Base-by-base conservation (phyloP, 2,329 filamentous ascomycete species). In the Alternaria burnsii region DNA sequence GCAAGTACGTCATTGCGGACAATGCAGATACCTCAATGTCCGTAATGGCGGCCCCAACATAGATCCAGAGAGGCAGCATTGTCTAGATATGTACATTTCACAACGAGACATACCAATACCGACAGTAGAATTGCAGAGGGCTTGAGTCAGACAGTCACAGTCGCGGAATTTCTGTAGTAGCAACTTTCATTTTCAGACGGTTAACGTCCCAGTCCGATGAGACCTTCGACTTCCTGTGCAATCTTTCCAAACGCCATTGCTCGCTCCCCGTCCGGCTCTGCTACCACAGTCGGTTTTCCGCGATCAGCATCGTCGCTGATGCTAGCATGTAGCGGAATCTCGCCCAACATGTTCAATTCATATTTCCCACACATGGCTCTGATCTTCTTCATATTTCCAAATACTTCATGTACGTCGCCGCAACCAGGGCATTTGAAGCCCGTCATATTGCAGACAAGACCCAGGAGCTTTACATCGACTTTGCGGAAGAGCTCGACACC, bases 401-500 rank as follows among this genome's bases (percentile, higher is more conserved):
- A 79, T 4, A 79, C 69, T 11, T 76, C 71, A 59, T 78, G 76
- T 4, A 67, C 54, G 2, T 66, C 58, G 8, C 69, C 68, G 72
- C 94, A 97, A 67, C 72, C 69, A 0, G 77, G 72, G 43, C 79
- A 81, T 24, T 71, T 72, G 70, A 79, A 80, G 0, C 72, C 65
- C 16, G 76, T 71, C 79, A 81, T 80, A 50, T 80, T 81, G 56
- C 73, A 75, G 18, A 99, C 90, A 79, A 98, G 88, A 2, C 95
- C 95, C 2, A 98, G 82, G 34, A 95, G 48, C 18, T 91, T 89
- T 6, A 96, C 88, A 56, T 91, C 83, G 70, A 96, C 91, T 71
- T 92, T 94, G 70, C 89, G 88, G 80, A 98, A 98, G 88, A 99
- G 93, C 70, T 92, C 91, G 65, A 97, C 90, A 3, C 95, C 95